Percentiles rank a stretch among this genome's conserved stretches.
Evolutionary conservation across 148 eudicot genomes (phyloP).

Genomic region (Agrostemma githago): DNA sequence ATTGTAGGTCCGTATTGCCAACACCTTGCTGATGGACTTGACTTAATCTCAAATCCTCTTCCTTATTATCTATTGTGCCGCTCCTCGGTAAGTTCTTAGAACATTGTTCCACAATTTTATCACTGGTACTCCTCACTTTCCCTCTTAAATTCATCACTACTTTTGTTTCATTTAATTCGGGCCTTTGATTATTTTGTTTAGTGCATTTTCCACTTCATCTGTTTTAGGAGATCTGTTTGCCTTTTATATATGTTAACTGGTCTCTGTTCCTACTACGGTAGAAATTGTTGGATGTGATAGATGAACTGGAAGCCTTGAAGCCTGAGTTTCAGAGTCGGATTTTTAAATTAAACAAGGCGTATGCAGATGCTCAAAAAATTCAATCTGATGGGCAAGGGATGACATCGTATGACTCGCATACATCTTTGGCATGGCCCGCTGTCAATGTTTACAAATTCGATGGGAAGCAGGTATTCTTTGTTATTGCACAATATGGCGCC

Average conservation of each 20-base stretch:
- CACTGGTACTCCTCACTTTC: too few relatives aligned
- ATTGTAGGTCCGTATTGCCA: constrained; percentile 96
- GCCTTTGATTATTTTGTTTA: too few relatives aligned
- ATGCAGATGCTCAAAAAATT: constrained; percentile 27
- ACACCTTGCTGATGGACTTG: constrained; percentile 98
- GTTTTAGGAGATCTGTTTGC: not conserved
- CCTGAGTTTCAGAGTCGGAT: constrained; percentile 58
- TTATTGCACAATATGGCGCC: constrained; percentile 1
- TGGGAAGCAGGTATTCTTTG: constrained; percentile 49
- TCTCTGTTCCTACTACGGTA: constrained; percentile 25
- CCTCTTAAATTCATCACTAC: too few relatives aligned
- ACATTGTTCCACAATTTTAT: too few relatives aligned
- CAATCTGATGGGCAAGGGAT: constrained; percentile 35
- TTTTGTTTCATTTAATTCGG: too few relatives aligned
- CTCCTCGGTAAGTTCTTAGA: constrained; percentile 68
- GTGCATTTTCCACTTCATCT: not conserved
- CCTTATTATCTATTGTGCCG: constrained; percentile 86
- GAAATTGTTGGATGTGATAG: constrained; percentile 60
- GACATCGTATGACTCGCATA: constrained; percentile 37
- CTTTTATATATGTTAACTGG: constrained; percentile 8
- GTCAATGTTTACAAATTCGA: constrained; percentile 32
- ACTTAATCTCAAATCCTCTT: constrained; percentile 95
- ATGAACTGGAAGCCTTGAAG: constrained; percentile 83
- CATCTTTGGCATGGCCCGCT: constrained; percentile 36
- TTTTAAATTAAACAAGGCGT: constrained; percentile 48